Base-by-base conservation (phyloP, 441 rosid genomes). In the Corymbia citriodora region DNA sequence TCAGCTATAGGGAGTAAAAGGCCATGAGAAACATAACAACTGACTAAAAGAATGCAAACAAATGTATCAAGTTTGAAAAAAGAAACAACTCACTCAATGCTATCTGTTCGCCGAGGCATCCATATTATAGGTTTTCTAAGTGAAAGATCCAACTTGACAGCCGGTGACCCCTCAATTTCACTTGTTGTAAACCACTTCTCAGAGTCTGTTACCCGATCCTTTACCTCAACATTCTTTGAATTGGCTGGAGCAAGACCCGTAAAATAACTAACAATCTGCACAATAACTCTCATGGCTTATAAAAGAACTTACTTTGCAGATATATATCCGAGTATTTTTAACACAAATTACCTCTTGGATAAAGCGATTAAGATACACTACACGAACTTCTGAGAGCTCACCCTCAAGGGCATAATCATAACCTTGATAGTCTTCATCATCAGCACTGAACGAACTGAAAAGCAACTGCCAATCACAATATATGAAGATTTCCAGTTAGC, bases 111-210 rank as follows among this genome's bases (percentile, higher is more conserved):
- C 55, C 96, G 97, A 92, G 99, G 99, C 99, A 98, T 97, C 94
- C 97, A 92, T 93, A 98, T 98, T 91, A 98, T 97, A 86, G 99
- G 99, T 91, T 96, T 97, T 93, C 94, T 94, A 55, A 98, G 97
- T 87, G 99, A 97, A 91, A 98, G 95, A 94, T 96, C 97, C 94
- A 98, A 94, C 95, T 95, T 98, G 83, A 98, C 89, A 92, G 99
- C 98, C 88, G 99, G 99, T 89, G 99, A 97, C 89, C 99, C 99
- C 92, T 97, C 99, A 92, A 97, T 94, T 93, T 97, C 99, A 91
- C 98, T 96, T 57, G 98, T 92, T 16, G 98, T 96, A 93, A 97
- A 97, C 97, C 96, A 96, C 92, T 96, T 96, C 95, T 97, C 99
- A 49, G 98, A 95, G 94, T 98, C 95, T 87, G 99, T 96, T 74